Evolutionary conservation across 805 yeast species (phyloP).

Genomic region (Lachancea kluyveri): DNA sequence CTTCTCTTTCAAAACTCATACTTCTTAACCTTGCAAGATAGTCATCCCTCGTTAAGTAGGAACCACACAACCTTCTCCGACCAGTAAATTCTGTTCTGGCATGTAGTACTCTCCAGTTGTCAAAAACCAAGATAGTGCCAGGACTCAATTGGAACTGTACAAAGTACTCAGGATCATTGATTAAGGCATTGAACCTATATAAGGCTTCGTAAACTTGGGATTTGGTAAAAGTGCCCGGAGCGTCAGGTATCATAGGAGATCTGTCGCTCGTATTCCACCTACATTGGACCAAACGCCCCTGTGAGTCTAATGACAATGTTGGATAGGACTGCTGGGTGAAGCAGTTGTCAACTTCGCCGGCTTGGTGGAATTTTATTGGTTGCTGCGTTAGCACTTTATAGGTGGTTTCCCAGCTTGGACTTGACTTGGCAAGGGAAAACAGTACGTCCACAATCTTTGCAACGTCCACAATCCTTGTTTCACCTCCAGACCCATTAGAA

Average conservation of each 20-base stretch:
- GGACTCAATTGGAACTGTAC: slow-evolving; percentile 51
- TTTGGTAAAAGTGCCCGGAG: slow-evolving; percentile 26
- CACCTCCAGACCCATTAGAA: slow-evolving; percentile 60
- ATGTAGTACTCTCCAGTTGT: slow-evolving; percentile 69
- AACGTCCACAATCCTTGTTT: slow-evolving; percentile 61
- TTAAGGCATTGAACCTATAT: slow-evolving; percentile 48
- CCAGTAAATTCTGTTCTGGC: slow-evolving; percentile 64
- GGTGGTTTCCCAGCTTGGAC: slow-evolving; percentile 14
- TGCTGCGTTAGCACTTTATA: slow-evolving; percentile 43
- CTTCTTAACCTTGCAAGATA: slow-evolving; percentile 43
- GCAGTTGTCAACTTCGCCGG: slow-evolving; percentile 63
- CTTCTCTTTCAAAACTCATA: slow-evolving; percentile 42
- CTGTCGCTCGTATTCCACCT: slow-evolving; percentile 71
- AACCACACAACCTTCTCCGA: slow-evolving; percentile 65
- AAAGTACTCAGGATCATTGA: slow-evolving; percentile 45
- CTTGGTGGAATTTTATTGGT: slow-evolving; percentile 65
- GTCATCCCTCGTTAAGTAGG: slow-evolving; percentile 64
- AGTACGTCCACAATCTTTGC: slow-evolving; percentile 52
- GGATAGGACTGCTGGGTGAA: slow-evolving; percentile 52
- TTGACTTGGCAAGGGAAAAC: slow-evolving; percentile 41
- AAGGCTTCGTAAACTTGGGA: slow-evolving; percentile 51
- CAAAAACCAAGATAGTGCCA: slow-evolving; percentile 61
- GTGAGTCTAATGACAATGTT: slow-evolving; percentile 45
- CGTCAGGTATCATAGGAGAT: slow-evolving; percentile 27
- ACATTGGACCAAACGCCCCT: slow-evolving; percentile 51